Percentiles rank a stretch among this genome's conserved stretches.
phyloP scores from a whole-genome alignment of 306 rosid genomes.

The Casuarina equisetifolia region DNA sequence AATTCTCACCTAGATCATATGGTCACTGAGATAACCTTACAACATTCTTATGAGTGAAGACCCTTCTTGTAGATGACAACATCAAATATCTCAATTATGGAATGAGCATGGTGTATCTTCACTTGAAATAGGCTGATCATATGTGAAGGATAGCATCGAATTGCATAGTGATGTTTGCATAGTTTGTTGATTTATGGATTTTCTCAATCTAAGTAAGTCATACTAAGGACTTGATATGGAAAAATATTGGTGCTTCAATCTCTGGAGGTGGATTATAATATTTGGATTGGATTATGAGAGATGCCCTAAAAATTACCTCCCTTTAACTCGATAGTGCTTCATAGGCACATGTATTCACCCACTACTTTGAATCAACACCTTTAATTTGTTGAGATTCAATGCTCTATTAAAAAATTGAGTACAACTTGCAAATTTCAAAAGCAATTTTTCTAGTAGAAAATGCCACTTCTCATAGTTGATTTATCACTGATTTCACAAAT shows the following conservation, averaged over 20 bases:
- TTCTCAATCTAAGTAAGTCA: not conserved
- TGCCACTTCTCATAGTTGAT: constrained; percentile 5
- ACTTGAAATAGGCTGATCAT: constrained; percentile 42
- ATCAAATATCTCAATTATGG: constrained; percentile 52
- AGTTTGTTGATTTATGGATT: not conserved
- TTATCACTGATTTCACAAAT: not conserved
- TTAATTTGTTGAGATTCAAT: constrained; percentile 1
- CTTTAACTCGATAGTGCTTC: not conserved
- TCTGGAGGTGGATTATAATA: not conserved
- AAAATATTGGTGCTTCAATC: not conserved
- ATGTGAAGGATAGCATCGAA: not conserved
- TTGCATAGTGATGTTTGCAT: constrained; percentile 10
- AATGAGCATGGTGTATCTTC: constrained; percentile 53
- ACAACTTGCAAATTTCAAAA: not conserved
- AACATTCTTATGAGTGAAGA: constrained; percentile 59
- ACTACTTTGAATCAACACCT: not conserved
- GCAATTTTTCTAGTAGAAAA: not conserved
- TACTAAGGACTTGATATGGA: not conserved
- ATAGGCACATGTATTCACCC: not conserved
- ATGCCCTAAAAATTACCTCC: not conserved
- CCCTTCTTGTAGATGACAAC: constrained; percentile 60
- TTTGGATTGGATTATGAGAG: too few species aligned
- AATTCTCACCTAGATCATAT: constrained; percentile 47
- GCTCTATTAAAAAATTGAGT: not conserved
- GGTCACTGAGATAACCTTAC: constrained; percentile 55